Percentiles rank a stretch among this genome's conserved stretches.
Evolutionary conservation across 1,284 basidiomycete species (phyloP).

Genomic region (Stygiomarasmius scandens): DNA sequence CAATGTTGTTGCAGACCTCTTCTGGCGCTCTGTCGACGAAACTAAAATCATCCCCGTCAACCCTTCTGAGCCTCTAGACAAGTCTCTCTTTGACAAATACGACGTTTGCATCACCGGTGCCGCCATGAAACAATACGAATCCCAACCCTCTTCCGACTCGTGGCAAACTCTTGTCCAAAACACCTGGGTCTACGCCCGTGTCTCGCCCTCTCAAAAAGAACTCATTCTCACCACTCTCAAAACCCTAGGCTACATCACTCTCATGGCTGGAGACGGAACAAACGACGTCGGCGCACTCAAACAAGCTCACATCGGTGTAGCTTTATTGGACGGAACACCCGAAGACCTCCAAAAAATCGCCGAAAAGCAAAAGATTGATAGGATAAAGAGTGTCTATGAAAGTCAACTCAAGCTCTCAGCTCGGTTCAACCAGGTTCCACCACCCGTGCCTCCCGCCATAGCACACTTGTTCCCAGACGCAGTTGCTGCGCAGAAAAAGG

Average conservation of each 20-base stretch:
- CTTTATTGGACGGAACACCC: conserved; percentile 86
- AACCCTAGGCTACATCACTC: conserved; percentile 83
- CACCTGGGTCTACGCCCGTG: conserved; percentile 96
- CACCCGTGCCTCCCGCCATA: conserved; percentile 84
- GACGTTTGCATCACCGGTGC: conserved; percentile 95
- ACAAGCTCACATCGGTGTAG: conserved; percentile 94
- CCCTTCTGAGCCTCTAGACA: conserved; percentile 76
- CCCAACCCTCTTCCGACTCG: conserved; percentile 38
- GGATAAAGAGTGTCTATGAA: conserved; percentile 95
- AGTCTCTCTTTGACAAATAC: conserved; percentile 77
- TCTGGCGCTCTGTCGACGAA: conserved; percentile 94
- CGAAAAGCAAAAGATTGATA: conserved; percentile 85
- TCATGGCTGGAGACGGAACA: conserved; percentile 97
- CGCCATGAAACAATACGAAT: conserved; percentile 84
- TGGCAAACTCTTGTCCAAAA: conserved; percentile 86
- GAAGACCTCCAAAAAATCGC: conserved; percentile 94
- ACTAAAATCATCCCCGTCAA: conserved; percentile 83
- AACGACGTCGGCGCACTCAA: conserved; percentile 97
- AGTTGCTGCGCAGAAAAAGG: conserved; percentile 86
- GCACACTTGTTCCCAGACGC: conserved; percentile 86
- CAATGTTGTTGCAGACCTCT: conserved; percentile 59
- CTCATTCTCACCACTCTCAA: conserved; percentile 89
- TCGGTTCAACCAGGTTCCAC: conserved; percentile 89
- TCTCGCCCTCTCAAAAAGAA: conserved; percentile 95
- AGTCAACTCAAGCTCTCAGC: conserved; percentile 88